Percentiles rank a stretch among this genome's conserved stretches.
Conservation (phyloP, 176 grass and related monocot species). For the Cenchrus fungigraminus region DNA sequence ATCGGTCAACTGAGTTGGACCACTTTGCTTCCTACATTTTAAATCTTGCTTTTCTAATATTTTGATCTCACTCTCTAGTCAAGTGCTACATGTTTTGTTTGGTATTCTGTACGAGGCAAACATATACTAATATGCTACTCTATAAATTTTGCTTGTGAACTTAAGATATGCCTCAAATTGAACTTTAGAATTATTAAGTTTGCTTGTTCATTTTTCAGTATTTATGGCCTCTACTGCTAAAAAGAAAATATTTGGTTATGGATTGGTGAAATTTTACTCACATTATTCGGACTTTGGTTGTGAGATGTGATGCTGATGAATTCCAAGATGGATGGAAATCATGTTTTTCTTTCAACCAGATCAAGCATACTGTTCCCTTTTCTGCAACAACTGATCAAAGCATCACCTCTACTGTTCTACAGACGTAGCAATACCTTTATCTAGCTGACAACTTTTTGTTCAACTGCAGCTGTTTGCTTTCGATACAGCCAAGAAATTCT, state of each 20-base stretch:
- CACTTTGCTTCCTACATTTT: slow-evolving; percentile 2
- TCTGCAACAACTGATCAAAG: slow-evolving; percentile 2
- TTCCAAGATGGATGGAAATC: background rate
- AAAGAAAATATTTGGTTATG: background rate
- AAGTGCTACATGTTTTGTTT: background rate
- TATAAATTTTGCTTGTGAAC: background rate
- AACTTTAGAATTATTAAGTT: background rate
- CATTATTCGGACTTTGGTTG: background rate
- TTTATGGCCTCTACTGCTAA: background rate
- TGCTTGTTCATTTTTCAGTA: background rate
- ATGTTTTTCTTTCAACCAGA: background rate
- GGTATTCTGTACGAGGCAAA: background rate
- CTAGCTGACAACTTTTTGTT: slow-evolving; percentile 6
- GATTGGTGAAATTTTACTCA: background rate
- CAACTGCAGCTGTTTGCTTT: slow-evolving; percentile 87
- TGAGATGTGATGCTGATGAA: background rate
- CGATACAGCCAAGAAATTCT: slow-evolving; percentile 96
- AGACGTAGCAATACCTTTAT: background rate
- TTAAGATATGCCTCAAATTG: background rate
- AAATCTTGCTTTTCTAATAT: slow-evolving; percentile 28
- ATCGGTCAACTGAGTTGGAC: background rate
- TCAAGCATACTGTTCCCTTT: background rate
- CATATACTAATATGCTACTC: background rate
- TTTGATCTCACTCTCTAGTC: slow-evolving; percentile 2
- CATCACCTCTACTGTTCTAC: background rate